These are phyloP conservation scores for Mucor mucedo DNA, from an alignment of 371 early-diverging fungal species.

Conservation along the genomic window DNA sequence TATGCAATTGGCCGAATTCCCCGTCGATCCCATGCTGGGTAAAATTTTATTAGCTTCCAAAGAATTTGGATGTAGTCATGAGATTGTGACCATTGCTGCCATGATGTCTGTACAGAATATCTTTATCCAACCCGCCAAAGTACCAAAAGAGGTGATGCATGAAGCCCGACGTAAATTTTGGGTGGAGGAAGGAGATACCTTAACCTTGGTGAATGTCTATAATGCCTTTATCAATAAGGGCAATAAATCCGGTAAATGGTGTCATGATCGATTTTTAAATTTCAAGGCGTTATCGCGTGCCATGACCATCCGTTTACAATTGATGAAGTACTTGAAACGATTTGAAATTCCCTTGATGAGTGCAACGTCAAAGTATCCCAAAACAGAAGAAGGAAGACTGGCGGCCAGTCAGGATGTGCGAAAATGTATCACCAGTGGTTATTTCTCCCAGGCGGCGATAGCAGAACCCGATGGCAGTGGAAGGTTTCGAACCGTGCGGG, in stretches of 20 bases:
- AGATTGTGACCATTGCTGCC: slow-evolving; percentile 83
- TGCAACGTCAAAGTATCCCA: slow-evolving; percentile 39
- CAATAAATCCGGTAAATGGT: slow-evolving; percentile 76
- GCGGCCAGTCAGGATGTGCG: slow-evolving; percentile 58
- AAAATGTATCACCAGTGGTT: slow-evolving; percentile 77
- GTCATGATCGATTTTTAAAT: slow-evolving; percentile 73
- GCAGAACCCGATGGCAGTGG: slow-evolving; percentile 66
- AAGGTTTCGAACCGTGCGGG: slow-evolving; percentile 67
- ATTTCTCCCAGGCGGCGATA: slow-evolving; percentile 78
- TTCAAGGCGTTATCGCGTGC: slow-evolving; percentile 75
- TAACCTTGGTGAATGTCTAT: slow-evolving; percentile 82
- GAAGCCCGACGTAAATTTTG: slow-evolving; percentile 76
- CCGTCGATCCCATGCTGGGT: slow-evolving; percentile 78
- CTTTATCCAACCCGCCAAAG: slow-evolving; percentile 62
- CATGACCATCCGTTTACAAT: slow-evolving; percentile 70
- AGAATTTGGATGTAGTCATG: slow-evolving; percentile 74
- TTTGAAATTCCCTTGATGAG: slow-evolving; percentile 57
- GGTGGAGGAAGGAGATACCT: slow-evolving; percentile 85
- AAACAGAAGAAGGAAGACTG: slow-evolving; percentile 30
- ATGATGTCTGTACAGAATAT: slow-evolving; percentile 83
- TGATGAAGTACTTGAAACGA: slow-evolving; percentile 67
- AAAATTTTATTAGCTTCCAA: slow-evolving; percentile 73
- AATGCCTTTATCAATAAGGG: slow-evolving; percentile 71
- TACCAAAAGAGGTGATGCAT: slow-evolving; percentile 53
- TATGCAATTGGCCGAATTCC: slow-evolving; percentile 79